Evolutionary conservation across 768 basidiomycete genomes (phyloP).

Genomic region (Plicaturopsis crispa): DNA sequence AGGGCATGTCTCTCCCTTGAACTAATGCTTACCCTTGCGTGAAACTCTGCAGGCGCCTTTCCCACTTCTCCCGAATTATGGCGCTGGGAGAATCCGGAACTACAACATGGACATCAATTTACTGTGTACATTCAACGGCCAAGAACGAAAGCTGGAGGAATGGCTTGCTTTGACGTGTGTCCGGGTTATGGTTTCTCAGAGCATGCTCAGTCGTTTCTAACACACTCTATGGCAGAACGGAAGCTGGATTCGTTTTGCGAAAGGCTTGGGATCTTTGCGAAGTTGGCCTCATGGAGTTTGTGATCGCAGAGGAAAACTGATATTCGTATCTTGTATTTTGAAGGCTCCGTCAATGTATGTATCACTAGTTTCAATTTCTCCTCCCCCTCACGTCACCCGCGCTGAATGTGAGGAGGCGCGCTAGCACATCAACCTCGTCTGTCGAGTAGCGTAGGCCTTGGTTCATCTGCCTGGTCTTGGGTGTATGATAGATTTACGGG

Average conservation of each 20-base stretch:
- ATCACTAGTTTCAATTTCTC: too few relatives aligned
- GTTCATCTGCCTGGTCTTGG: too few relatives aligned
- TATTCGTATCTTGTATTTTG: too few relatives aligned
- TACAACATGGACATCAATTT: constrained; percentile 41
- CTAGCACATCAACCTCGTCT: too few relatives aligned
- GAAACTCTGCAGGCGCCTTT: constrained; percentile 23
- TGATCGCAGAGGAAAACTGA: too few relatives aligned
- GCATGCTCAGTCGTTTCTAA: background rate
- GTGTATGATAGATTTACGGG: too few relatives aligned
- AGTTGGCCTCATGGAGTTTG: background rate
- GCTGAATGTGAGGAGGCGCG: too few relatives aligned
- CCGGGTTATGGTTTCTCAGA: background rate
- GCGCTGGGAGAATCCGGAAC: constrained; percentile 28
- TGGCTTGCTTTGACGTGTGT: constrained; percentile 25
- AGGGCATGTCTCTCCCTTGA: background rate
- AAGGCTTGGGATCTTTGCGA: background rate
- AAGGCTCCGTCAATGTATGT: too few relatives aligned
- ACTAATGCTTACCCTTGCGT: background rate
- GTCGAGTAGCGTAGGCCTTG: too few relatives aligned
- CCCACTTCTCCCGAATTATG: constrained; percentile 41
- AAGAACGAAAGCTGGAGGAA: constrained; percentile 34
- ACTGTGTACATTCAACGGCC: constrained; percentile 32
- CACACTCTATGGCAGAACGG: background rate
- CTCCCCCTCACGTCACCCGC: too few relatives aligned
- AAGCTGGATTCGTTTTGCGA: background rate